Percentiles rank a stretch among this genome's conserved stretches.
Conservation (phyloP, 2,329 filamentous ascomycete species). For the Fusarium sp. region DNA sequence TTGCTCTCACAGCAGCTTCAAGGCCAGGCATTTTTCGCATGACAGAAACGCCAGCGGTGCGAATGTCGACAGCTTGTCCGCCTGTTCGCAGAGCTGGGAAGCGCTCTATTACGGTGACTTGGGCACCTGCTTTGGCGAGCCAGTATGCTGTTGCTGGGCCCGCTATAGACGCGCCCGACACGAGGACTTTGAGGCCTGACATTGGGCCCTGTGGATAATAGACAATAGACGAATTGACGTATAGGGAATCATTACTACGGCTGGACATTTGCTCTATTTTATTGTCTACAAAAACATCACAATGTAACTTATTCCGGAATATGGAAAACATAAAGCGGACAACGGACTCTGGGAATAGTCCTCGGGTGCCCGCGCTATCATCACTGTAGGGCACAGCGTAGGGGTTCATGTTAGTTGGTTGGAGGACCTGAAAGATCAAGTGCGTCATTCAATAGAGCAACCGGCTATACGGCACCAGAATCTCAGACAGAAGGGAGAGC, state of each 20-base stretch:
- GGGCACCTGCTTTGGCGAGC: conserved; percentile 45
- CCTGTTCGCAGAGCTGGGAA: conserved; percentile 48
- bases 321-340: conserved; percentile 3
- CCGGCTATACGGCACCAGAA: background rate
- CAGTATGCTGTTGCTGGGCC: conserved; percentile 48
- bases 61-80: conserved; percentile 54
- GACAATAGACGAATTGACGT: background rate
- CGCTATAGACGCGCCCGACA: conserved; percentile 49
- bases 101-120: conserved; percentile 55
- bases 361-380: background rate
- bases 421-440: background rate
- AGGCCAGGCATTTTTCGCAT: conserved; percentile 55
- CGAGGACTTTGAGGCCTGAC: conserved; percentile 42
- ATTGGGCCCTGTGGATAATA: background rate
- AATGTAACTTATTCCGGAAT: background rate
- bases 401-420: background rate
- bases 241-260: no score
- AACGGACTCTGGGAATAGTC: conserved; percentile 19
- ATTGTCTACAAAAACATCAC: background rate
- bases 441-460: conserved; percentile 8
- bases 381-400: background rate
- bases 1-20: conserved; percentile 16
- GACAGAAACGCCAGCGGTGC: conserved; percentile 51
- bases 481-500: background rate
- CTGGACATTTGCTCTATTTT: background rate